Evolutionary conservation across 305 asterid genomes (phyloP).

Genomic region (Fraxinus sp.): DNA sequence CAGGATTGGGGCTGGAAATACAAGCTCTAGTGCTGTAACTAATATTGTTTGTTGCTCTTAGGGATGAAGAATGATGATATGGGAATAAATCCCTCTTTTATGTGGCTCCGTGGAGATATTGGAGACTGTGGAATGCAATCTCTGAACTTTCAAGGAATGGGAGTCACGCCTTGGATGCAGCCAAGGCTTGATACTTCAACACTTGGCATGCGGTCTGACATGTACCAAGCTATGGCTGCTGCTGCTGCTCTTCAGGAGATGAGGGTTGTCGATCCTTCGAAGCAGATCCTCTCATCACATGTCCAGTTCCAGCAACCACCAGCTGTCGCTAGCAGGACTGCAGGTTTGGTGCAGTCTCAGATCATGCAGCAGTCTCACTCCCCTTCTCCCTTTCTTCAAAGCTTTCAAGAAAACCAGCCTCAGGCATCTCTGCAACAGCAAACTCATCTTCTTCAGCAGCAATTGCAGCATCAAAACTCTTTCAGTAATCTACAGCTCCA

Average conservation of each 20-base stretch:
- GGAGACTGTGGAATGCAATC: constrained; percentile 45
- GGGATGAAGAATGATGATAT: constrained; percentile 61
- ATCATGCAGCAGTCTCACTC: constrained; percentile 43
- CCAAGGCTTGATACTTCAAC: constrained; percentile 44
- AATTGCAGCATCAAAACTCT: constrained; percentile 50
- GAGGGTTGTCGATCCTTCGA: constrained; percentile 55
- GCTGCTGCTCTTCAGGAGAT: constrained; percentile 56
- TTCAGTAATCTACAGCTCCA: constrained; percentile 42
- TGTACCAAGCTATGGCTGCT: constrained; percentile 73
- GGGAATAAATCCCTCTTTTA: constrained; percentile 56
- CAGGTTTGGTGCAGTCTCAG: constrained; percentile 39
- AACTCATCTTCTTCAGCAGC: constrained; percentile 50
- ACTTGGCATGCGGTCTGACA: constrained; percentile 57
- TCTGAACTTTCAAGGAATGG: constrained; percentile 57
- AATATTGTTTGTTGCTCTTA: constrained; percentile 16
- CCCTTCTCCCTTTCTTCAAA: constrained; percentile 40
- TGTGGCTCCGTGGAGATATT: constrained; percentile 57
- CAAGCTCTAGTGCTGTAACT: not conserved
- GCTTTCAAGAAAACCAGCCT: constrained; percentile 34
- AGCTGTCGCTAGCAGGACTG: constrained; percentile 25
- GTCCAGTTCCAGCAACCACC: constrained; percentile 61
- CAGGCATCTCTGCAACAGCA: constrained; percentile 32
- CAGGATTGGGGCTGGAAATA: not conserved
- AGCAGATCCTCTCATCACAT: constrained; percentile 42
- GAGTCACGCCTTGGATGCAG: constrained; percentile 60